Percentiles rank a stretch among this genome's conserved stretches.
Conservation (phyloP, 768 basidiomycete genomes). For the Pleurotus tuber-regium region DNA sequence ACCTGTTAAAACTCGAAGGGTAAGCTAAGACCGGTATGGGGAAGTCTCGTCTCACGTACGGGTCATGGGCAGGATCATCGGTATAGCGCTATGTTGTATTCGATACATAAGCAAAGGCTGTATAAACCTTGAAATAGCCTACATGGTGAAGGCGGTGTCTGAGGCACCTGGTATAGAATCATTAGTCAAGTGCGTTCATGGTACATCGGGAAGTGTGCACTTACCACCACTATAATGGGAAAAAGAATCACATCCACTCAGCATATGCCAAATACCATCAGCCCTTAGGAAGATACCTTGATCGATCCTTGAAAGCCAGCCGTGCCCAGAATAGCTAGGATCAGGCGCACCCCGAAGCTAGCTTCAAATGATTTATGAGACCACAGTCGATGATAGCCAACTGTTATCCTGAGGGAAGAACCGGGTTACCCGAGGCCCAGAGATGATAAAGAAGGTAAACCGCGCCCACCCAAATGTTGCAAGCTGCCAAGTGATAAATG, state of each 20-base stretch:
- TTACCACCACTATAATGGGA: constrained; percentile 51
- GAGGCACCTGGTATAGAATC: constrained; percentile 46
- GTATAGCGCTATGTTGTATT: constrained; percentile 60
- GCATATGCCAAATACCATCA: not conserved
- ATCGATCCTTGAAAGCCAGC: constrained; percentile 80
- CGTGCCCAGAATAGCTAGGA: constrained; percentile 66
- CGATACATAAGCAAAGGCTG: not conserved
- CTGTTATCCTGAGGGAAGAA: constrained; percentile 49
- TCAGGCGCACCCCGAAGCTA: constrained; percentile 47
- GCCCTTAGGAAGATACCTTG: constrained; percentile 43
- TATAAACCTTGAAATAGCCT: constrained; percentile 8
- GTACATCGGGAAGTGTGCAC: constrained; percentile 11
- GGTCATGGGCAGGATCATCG: constrained; percentile 65
- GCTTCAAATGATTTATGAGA: constrained; percentile 75
- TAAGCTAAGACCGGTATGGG: not conserved
- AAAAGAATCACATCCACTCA: too few relatives aligned
- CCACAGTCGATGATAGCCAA: constrained; percentile 77
- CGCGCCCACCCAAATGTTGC: constrained; percentile 63
- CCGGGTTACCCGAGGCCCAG: not conserved
- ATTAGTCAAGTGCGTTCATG: not conserved
- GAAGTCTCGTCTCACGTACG: constrained; percentile 36
- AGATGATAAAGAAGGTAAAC: not conserved
- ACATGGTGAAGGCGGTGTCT: constrained; percentile 77
- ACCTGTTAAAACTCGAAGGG: constrained; percentile 34
- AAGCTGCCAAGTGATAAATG: constrained; percentile 63